Evolutionary conservation across 768 basidiomycete genomes (phyloP).

Genomic region (Hypholoma sublateritium): DNA sequence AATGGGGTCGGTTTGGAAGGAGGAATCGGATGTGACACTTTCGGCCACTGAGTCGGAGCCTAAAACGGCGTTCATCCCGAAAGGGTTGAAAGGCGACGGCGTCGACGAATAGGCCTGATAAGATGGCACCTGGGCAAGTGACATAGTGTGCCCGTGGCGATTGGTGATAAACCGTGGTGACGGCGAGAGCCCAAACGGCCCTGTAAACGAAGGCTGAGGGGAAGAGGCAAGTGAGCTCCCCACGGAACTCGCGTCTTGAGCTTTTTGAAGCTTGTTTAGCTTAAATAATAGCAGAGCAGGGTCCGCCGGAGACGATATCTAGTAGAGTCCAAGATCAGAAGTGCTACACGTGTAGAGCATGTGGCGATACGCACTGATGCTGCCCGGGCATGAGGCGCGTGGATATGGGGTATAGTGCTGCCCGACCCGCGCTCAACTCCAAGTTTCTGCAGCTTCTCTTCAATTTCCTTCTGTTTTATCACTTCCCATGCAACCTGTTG

Average conservation of each 20-base stretch:
- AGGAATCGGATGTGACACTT: conserved; percentile 14
- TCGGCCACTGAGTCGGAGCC: conserved; percentile 37
- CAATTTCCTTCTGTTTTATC: conserved; percentile 69
- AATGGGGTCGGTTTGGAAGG: conserved; percentile 26
- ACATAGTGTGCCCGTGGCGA: conserved; percentile 74
- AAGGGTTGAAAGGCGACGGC: conserved; percentile 57
- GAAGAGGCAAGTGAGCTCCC: conserved; percentile 61
- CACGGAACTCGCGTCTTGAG: conserved; percentile 51
- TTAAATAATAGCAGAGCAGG: conserved; percentile 81
- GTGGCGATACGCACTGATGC: conserved; percentile 64
- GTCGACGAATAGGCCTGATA: conserved; percentile 34
- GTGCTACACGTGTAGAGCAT: conserved; percentile 23
- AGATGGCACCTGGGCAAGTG: conserved; percentile 61
- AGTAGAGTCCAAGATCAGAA: conserved; percentile 9
- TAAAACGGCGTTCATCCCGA: conserved; percentile 55
- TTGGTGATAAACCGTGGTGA: conserved; percentile 52
- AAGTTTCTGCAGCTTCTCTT: conserved; percentile 77
- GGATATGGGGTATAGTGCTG: conserved; percentile 56
- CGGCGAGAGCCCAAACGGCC: conserved; percentile 40
- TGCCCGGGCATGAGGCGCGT: conserved; percentile 78
- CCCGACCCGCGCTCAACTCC: conserved; percentile 72
- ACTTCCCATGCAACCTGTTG: conserved; percentile 71
- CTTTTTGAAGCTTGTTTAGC: conserved; percentile 79
- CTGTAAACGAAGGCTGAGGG: conserved; percentile 56
- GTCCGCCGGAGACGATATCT: conserved; percentile 93